These are phyloP conservation scores for Ceratorhiza oryzae-sativae DNA, from an alignment of 1,284 basidiomycete species.

Conservation along the genomic window DNA sequence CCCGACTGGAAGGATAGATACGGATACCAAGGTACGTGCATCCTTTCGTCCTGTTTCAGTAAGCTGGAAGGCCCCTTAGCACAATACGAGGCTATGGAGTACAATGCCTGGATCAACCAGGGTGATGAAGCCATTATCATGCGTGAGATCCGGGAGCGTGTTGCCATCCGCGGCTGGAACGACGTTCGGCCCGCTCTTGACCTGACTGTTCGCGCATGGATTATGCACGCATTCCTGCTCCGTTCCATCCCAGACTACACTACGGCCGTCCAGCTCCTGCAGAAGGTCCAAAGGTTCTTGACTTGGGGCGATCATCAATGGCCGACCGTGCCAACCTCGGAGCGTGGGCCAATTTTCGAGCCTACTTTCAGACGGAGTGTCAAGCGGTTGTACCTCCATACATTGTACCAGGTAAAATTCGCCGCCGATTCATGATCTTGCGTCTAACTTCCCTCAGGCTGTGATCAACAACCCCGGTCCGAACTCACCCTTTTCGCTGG, in stretches of 20 bases:
- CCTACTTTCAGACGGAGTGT: constrained; percentile 50
- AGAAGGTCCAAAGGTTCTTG: constrained; percentile 51
- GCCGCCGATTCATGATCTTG: too few species aligned
- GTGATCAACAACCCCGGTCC: constrained; percentile 28
- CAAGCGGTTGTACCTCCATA: constrained; percentile 49
- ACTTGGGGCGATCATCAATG: constrained; percentile 54
- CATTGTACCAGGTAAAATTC: constrained; percentile 49
- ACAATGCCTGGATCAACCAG: constrained; percentile 38
- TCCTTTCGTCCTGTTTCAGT: background rate
- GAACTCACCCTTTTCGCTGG: constrained; percentile 27
- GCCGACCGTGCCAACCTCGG: constrained; percentile 48
- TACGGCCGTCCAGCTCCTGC: constrained; percentile 42
- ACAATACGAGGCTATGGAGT: constrained; percentile 38
- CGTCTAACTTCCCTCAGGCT: constrained; percentile 4
- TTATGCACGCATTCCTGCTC: constrained; percentile 42
- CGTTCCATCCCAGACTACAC: constrained; percentile 39
- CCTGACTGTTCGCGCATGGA: constrained; percentile 42
- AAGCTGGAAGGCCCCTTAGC: constrained; percentile 7
- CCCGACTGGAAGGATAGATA: constrained; percentile 34
- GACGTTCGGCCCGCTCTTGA: constrained; percentile 38
- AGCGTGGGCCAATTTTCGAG: constrained; percentile 51
- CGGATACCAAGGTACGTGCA: constrained; percentile 28
- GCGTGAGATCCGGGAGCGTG: constrained; percentile 25
- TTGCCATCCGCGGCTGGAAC: constrained; percentile 34
- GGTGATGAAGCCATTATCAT: constrained; percentile 33